Conservation (phyloP, 495 filamentous ascomycete genomes). For the Cudoniella acicularis region DNA sequence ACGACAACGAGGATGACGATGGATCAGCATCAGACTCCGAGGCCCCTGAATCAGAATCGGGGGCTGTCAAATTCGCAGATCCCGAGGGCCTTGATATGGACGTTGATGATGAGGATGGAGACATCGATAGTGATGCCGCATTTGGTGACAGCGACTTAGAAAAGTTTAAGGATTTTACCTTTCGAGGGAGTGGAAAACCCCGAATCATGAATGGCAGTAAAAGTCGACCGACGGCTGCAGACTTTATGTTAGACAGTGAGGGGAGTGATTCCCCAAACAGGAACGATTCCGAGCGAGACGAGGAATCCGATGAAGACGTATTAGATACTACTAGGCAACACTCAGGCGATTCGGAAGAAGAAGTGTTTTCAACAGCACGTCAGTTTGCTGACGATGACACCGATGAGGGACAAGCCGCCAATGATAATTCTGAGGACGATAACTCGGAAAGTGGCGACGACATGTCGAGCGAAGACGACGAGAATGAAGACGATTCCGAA, state of each 20-base stretch:
- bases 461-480: constrained; percentile 30
- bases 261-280: constrained; percentile 31
- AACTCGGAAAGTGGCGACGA: constrained; percentile 26
- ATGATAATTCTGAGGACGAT: constrained; percentile 35
- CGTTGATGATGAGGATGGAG: constrained; percentile 41
- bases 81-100: constrained; percentile 42
- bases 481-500: constrained; percentile 35
- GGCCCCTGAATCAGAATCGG: constrained; percentile 19
- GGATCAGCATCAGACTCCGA: constrained; percentile 34
- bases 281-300: constrained; percentile 23
- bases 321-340: constrained; percentile 25
- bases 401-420: constrained; percentile 28
- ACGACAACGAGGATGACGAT: constrained; percentile 39
- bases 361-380: constrained; percentile 1
- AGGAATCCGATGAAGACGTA: constrained; percentile 28
- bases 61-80: constrained; percentile 38
- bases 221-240: constrained; percentile 41
- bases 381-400: constrained; percentile 24
- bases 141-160: constrained; percentile 59
- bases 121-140: constrained; percentile 62
- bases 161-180: constrained; percentile 48
- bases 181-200: constrained; percentile 50
- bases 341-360: constrained; percentile 24
- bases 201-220: constrained; percentile 23
- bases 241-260: constrained; percentile 47